Evolutionary conservation across 73 alveolate species (phyloP).

Genomic region (Uronychia binucleata): DNA sequence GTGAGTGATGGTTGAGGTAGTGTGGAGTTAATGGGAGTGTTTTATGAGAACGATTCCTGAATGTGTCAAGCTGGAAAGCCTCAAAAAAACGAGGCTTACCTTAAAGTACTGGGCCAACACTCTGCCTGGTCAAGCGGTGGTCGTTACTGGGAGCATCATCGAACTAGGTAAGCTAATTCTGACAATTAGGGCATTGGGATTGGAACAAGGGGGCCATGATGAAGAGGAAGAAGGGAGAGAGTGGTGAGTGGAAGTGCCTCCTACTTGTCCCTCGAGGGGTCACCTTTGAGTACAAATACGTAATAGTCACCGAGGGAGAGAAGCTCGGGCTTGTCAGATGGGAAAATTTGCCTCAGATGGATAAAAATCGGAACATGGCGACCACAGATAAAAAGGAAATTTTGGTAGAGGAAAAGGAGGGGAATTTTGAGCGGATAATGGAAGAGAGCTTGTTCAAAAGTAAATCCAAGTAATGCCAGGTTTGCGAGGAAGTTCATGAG

Average conservation of each 20-base stretch:
- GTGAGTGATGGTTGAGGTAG: slow-evolving; percentile 3
- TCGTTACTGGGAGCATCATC: slow-evolving; percentile 3
- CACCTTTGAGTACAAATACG: slow-evolving; percentile 23
- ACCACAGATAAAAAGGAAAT: background rate
- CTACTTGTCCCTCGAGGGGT: slow-evolving; percentile 11
- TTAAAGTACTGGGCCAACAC: background rate
- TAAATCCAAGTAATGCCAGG: background rate
- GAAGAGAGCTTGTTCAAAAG: background rate
- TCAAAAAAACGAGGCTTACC: background rate
- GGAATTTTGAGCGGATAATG: background rate
- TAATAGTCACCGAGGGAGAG: slow-evolving; percentile 2
- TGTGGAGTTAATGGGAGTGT: background rate
- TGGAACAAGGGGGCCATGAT: slow-evolving; percentile 1
- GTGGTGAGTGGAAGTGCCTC: slow-evolving; percentile 5
- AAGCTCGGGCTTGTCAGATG: background rate
- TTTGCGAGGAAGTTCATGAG: background rate
- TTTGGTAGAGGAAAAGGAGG: background rate
- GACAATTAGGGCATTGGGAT: slow-evolving; percentile 18
- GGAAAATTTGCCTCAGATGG: background rate
- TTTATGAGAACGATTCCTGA: background rate
- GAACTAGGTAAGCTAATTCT: background rate
- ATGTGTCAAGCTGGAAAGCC: background rate
- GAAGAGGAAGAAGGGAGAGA: background rate
- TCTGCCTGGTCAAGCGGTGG: slow-evolving; percentile 11
- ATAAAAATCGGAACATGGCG: background rate